Conservation (phyloP, 129 eudicot genomes). For the Oenanthe sinensis region DNA sequence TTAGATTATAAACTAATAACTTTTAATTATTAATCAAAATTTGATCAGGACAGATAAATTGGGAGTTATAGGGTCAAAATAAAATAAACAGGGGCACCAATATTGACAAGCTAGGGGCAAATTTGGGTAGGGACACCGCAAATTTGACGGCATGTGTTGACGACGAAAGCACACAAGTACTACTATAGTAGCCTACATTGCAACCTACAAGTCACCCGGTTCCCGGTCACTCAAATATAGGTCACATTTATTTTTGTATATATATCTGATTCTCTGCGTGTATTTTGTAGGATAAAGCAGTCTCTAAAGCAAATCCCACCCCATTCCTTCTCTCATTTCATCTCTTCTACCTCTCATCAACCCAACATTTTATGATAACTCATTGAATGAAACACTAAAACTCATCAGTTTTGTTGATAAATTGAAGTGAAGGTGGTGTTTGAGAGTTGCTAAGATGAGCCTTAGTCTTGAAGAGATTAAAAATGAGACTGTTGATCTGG, state of each 20-base stretch:
- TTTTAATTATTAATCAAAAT: no score
- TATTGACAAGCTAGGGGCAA: background rate
- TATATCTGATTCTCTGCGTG: background rate
- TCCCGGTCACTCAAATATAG: background rate
- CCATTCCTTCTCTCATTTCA: background rate
- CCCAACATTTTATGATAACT: background rate
- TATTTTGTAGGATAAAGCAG: background rate
- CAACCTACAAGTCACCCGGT: background rate
- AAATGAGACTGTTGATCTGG: constrained; percentile 6
- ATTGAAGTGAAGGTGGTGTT: background rate
- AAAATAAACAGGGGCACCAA: background rate
- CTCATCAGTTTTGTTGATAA: background rate
- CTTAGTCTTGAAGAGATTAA: constrained; percentile 4
- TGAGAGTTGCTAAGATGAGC: background rate
- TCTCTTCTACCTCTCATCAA: background rate
- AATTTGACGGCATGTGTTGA: background rate
- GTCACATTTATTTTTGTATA: background rate
- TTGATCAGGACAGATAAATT: no score
- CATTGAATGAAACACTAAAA: background rate
- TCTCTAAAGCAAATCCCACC: background rate
- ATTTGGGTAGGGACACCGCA: background rate
- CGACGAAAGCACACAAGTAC: background rate
- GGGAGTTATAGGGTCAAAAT: background rate
- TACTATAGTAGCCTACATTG: background rate
- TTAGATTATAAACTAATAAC: no score